These are phyloP conservation scores for Wickerhamomyces kurtzmanii DNA, from an alignment of 805 yeast genomes.

Conservation along the genomic window DNA sequence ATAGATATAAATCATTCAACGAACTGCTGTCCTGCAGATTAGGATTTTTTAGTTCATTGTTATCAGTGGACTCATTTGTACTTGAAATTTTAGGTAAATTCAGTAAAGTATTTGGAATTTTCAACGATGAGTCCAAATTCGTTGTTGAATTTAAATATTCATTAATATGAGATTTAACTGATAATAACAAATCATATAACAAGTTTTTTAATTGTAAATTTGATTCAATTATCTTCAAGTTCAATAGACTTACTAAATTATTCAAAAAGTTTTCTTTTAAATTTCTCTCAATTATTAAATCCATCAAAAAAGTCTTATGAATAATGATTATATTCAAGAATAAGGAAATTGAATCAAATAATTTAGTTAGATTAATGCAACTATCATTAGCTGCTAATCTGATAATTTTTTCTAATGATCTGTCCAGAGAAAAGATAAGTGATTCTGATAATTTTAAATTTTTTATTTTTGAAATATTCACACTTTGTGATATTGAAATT, in stretches of 20 bases:
- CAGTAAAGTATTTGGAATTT: slow-evolving; percentile 14
- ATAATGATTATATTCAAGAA: slow-evolving; percentile 47
- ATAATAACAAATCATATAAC: slow-evolving; percentile 47
- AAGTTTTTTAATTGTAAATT: slow-evolving; percentile 44
- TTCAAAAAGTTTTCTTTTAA: slow-evolving; percentile 36
- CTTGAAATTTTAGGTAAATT: slow-evolving; percentile 14
- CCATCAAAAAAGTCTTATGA: slow-evolving; percentile 41
- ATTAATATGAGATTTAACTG: slow-evolving; percentile 31
- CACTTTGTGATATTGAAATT: slow-evolving; percentile 10
- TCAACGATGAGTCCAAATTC: slow-evolving; percentile 14
- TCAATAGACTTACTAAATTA: slow-evolving; percentile 35
- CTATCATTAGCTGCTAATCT: slow-evolving; percentile 10
- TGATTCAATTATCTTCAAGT: slow-evolving; percentile 29
- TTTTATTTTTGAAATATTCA: slow-evolving; percentile 3
- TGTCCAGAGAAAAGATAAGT: slow-evolving; percentile 28
- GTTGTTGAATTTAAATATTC: slow-evolving; percentile 19
- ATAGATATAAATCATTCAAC: slow-evolving; percentile 14
- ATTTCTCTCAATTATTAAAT: slow-evolving; percentile 31
- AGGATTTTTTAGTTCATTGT: background rate
- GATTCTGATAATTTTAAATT: slow-evolving; percentile 19
- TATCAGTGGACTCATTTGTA: background rate
- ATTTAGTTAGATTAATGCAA: slow-evolving; percentile 6
- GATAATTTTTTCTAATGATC: slow-evolving; percentile 26
- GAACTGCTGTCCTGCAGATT: slow-evolving; percentile 13
- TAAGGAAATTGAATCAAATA: slow-evolving; percentile 28